Evolutionary conservation across 2,329 filamentous ascomycete species (phyloP).

Genomic region (Tolypocladium album): DNA sequence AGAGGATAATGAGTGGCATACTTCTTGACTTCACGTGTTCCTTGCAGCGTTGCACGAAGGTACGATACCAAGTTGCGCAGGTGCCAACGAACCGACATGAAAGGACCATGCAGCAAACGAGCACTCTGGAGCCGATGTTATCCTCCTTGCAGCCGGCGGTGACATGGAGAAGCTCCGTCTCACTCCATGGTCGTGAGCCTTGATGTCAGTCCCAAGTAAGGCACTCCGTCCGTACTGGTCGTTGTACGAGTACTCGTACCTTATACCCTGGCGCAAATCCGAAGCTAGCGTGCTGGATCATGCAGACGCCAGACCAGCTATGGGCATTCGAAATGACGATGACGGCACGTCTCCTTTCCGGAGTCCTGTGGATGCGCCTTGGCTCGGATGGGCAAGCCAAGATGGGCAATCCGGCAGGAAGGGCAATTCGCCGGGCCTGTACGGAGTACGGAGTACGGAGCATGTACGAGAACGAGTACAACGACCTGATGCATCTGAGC

Average conservation of each 20-base stretch:
- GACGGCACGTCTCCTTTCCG: not conserved
- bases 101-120: not conserved
- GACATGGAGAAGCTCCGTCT: not conserved
- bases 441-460: not conserved
- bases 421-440: not conserved
- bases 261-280: not conserved
- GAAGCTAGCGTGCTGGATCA: not conserved
- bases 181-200: not conserved
- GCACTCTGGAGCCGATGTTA: not conserved
- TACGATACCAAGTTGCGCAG: not conserved
- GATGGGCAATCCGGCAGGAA: not conserved
- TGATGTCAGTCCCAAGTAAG: not conserved
- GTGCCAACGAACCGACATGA: not conserved
- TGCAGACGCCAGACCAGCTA: not conserved
- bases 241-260: not conserved
- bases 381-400: not conserved
- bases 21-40: not conserved
- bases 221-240: too few species aligned
- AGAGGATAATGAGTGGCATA: not conserved
- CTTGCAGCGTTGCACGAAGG: not conserved
- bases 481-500: not conserved
- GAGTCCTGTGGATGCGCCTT: not conserved
- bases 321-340: not conserved
- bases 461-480: too few species aligned
- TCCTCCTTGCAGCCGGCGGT: not conserved